phyloP scores from a whole-genome alignment of 108 stramenopile species.

The Cyclotella kingstonii region DNA sequence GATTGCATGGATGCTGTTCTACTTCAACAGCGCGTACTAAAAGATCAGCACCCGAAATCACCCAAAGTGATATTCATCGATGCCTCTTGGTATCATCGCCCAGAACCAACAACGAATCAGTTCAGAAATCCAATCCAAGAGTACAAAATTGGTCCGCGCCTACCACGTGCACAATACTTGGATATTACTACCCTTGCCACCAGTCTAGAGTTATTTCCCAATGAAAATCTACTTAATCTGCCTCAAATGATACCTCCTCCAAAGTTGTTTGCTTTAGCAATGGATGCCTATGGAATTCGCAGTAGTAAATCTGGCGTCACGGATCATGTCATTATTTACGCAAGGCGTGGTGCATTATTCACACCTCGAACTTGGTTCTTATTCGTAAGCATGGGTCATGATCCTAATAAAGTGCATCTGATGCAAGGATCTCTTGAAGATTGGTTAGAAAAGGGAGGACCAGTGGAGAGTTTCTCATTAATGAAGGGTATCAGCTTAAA shows the following conservation, averaged over 20 bases:
- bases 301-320: not conserved
- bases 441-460: constrained; percentile 58
- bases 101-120: constrained; percentile 15
- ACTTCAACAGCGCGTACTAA: not conserved
- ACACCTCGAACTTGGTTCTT: constrained; percentile 67
- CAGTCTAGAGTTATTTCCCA: constrained; percentile 16
- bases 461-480: constrained; percentile 45
- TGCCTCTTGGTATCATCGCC: constrained; percentile 42
- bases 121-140: constrained; percentile 45
- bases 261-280: constrained; percentile 54
- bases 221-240: constrained; percentile 32
- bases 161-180: constrained; percentile 52
- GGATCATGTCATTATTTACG: constrained; percentile 72
- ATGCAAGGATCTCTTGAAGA: constrained; percentile 74
- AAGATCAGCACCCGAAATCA: not conserved
- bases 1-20: constrained; percentile 10
- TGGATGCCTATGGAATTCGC: constrained; percentile 67
- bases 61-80: constrained; percentile 36
- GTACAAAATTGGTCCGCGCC: constrained; percentile 59
- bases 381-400: constrained; percentile 75
- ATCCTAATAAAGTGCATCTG: constrained; percentile 43
- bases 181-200: constrained; percentile 69
- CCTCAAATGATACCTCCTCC: constrained; percentile 81
- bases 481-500: not conserved
- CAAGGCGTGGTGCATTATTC: constrained; percentile 48